A percentile compares a stretch with the other conserved stretches of the same genome.
These are phyloP conservation scores for Pythium apleroticum DNA, from an alignment of 352 stramenopile genomes.

Conservation along the genomic window DNA sequence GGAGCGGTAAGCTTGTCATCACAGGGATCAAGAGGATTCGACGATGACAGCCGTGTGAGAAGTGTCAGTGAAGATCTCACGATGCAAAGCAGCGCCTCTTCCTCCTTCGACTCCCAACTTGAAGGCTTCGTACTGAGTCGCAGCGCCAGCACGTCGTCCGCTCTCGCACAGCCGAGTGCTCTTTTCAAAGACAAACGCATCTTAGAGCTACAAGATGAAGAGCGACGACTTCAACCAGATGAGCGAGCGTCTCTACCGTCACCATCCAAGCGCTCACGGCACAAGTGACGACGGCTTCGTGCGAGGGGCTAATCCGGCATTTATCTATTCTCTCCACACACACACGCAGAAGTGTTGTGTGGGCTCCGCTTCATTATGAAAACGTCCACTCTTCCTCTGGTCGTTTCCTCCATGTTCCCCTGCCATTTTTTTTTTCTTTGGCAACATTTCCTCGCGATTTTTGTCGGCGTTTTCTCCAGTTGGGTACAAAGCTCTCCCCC, in stretches of 20 bases:
- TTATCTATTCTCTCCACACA: not conserved
- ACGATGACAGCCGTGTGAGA: slow-evolving; percentile 24
- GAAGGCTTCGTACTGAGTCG: slow-evolving; percentile 31
- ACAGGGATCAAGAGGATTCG: not conserved
- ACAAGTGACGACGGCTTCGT: not conserved
- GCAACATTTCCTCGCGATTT: not conserved
- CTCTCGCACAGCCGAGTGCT: slow-evolving; percentile 30
- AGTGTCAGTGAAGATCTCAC: slow-evolving; percentile 47
- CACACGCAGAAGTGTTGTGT: not conserved
- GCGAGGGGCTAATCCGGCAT: not conserved
- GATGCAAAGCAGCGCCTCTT: slow-evolving; percentile 17
- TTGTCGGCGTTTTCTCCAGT: slow-evolving; percentile 2
- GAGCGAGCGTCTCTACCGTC: slow-evolving; percentile 43
- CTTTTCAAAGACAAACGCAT: slow-evolving; percentile 73
- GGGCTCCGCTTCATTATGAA: not conserved
- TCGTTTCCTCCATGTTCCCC: not conserved
- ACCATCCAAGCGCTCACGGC: slow-evolving; percentile 55
- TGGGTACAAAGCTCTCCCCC: not conserved
- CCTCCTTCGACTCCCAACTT: slow-evolving; percentile 11
- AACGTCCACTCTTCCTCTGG: too few species aligned
- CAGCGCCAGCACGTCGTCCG: slow-evolving; percentile 37
- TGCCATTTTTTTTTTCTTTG: not conserved
- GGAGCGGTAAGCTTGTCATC: not conserved
- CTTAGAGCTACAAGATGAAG: slow-evolving; percentile 74
- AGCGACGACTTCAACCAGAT: slow-evolving; percentile 58